A percentile compares a stretch with the other conserved stretches of the same genome.
Evolutionary conservation across 2,329 filamentous ascomycete genomes (phyloP).

Genomic region (Alternaria ventricosa): DNA sequence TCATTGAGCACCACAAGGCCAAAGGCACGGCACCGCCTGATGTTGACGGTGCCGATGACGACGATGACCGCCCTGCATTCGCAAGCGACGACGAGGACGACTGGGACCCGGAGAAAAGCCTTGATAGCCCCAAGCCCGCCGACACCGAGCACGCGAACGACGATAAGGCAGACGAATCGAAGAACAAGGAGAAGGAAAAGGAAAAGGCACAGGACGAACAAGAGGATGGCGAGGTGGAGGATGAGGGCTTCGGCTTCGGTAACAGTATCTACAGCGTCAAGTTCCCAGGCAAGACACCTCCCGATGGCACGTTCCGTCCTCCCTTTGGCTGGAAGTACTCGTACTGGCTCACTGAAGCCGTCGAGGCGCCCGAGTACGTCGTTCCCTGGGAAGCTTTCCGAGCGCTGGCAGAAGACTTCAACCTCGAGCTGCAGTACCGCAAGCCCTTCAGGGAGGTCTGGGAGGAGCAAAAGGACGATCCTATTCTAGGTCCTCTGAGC

Average conservation of each 20-base stretch:
- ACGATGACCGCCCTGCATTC: slow-evolving; percentile 44
- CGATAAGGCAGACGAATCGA: slow-evolving; percentile 30
- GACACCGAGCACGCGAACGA: slow-evolving; percentile 45
- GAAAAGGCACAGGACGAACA: slow-evolving; percentile 45
- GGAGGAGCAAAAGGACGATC: slow-evolving; percentile 87
- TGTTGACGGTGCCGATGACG: slow-evolving; percentile 35
- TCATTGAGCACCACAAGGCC: slow-evolving; percentile 76
- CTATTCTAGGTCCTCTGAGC: slow-evolving; percentile 79
- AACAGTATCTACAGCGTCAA: slow-evolving; percentile 91
- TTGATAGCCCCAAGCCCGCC: slow-evolving; percentile 45
- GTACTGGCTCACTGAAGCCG: slow-evolving; percentile 94
- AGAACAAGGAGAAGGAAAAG: slow-evolving; percentile 29
- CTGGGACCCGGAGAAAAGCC: slow-evolving; percentile 55
- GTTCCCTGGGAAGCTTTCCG: slow-evolving; percentile 98
- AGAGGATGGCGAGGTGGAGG: slow-evolving; percentile 56
- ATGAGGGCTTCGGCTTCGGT: slow-evolving; percentile 75
- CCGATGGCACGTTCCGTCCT: slow-evolving; percentile 89
- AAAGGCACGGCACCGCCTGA: slow-evolving; percentile 47
- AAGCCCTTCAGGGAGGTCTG: slow-evolving; percentile 91
- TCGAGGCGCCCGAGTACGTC: slow-evolving; percentile 96
- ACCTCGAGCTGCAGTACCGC: slow-evolving; percentile 92
- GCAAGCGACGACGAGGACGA: slow-evolving; percentile 50
- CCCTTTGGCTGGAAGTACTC: slow-evolving; percentile 98
- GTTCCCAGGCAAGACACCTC: slow-evolving; percentile 82
- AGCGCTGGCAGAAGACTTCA: slow-evolving; percentile 93